phyloP scores from a whole-genome alignment of 73 alveolate species.

The Breviolum minutum region DNA sequence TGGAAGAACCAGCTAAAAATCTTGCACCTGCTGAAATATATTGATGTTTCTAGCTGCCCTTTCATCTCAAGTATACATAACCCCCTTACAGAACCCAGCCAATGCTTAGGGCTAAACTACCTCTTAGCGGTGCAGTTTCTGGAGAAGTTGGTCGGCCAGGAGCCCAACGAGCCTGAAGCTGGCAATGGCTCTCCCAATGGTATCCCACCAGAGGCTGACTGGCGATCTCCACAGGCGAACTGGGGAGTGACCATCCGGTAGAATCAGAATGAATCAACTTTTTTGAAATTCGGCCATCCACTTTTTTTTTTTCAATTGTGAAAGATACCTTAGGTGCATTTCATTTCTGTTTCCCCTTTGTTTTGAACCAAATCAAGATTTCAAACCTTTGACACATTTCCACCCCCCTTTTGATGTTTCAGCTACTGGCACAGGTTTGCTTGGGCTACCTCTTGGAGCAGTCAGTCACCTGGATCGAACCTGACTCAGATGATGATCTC shows the following conservation, averaged over 20 bases:
- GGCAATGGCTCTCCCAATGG: background rate
- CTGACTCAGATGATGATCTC: slow-evolving; percentile 91
- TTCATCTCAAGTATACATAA: background rate
- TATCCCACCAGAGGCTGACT: slow-evolving; percentile 18
- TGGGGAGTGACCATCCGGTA: background rate
- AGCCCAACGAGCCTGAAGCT: background rate
- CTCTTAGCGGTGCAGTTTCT: too few relatives aligned
- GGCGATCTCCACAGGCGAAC: slow-evolving; percentile 29
- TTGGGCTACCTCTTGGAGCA: slow-evolving; percentile 81
- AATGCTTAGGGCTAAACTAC: too few relatives aligned
- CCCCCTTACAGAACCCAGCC: background rate
- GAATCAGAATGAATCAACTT: background rate
- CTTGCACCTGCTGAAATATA: too few relatives aligned
- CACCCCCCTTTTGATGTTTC: background rate
- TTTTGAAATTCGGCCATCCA: too few relatives aligned
- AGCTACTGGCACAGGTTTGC: slow-evolving; percentile 49
- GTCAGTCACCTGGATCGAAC: slow-evolving; percentile 90
- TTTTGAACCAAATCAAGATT: too few relatives aligned
- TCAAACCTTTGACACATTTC: too few relatives aligned
- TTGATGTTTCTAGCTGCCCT: too few relatives aligned
- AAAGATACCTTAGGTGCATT: too few relatives aligned
- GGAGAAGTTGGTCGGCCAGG: too few relatives aligned
- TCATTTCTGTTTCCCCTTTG: too few relatives aligned
- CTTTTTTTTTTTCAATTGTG: too few relatives aligned
- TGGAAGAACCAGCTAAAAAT: too few relatives aligned